A percentile compares a stretch with the other conserved stretches of the same genome.
Conservation (phyloP, 495 filamentous ascomycete genomes). For the Aspergillus conjunctus region DNA sequence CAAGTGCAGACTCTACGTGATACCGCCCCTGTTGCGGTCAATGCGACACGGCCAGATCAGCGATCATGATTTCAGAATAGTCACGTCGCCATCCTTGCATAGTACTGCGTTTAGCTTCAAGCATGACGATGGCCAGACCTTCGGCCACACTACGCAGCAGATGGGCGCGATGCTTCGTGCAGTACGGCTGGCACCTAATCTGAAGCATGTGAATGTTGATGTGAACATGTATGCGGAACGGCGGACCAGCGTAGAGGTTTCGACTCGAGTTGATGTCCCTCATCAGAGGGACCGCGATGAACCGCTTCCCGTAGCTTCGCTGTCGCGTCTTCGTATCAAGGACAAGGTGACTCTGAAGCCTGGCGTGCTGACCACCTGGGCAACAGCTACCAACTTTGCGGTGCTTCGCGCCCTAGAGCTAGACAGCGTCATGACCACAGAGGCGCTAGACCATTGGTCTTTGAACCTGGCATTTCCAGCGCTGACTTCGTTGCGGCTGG, state of each 20-base stretch:
- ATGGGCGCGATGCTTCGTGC: neutral
- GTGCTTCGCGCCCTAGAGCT: neutral
- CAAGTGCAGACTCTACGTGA: no score
- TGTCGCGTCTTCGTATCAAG: neutral
- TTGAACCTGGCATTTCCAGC: neutral
- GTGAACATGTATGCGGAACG: neutral
- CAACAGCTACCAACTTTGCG: neutral
- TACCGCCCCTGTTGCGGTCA: no score
- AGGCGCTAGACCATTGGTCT: neutral
- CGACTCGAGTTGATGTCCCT: no score
- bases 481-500: neutral
- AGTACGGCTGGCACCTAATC: neutral
- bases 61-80: neutral
- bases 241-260: neutral
- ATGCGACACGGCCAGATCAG: no score
- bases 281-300: neutral
- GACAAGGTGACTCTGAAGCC: neutral
- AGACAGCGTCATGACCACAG: neutral
- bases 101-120: neutral
- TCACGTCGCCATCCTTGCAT: neutral
- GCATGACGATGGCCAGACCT: neutral
- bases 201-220: neutral
- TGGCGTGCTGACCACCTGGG: neutral
- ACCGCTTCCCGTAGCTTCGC: neutral
- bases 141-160: neutral